phyloP scores from a whole-genome alignment of 306 rosid genomes.

The Mucuna pruriens region DNA sequence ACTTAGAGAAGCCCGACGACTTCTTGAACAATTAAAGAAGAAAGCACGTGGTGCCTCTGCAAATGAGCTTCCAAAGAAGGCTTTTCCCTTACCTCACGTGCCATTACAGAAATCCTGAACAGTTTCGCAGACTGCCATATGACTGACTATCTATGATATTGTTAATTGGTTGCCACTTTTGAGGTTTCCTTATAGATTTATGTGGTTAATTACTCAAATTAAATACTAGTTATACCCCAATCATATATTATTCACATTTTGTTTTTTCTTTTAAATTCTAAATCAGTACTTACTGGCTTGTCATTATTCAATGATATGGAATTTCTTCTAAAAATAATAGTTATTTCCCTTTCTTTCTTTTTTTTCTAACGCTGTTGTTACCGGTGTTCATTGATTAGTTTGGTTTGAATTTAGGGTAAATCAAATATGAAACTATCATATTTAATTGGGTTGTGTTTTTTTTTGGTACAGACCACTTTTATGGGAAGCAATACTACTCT shows the following conservation, averaged over 20 bases:
- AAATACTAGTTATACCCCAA: neutral
- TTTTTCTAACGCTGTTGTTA: neutral
- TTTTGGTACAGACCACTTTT: too few species aligned
- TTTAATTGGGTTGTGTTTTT: too few species aligned
- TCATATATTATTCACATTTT: slow-evolving; percentile 7
- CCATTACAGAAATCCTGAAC: slow-evolving; percentile 33
- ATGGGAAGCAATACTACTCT: too few species aligned
- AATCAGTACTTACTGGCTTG: neutral
- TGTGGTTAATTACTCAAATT: slow-evolving; percentile 23
- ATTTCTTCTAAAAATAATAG: neutral
- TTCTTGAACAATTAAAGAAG: slow-evolving; percentile 66
- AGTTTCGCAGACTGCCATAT: slow-evolving; percentile 9
- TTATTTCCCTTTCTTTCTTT: neutral
- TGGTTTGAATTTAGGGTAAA: neutral
- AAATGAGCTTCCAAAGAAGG: slow-evolving; percentile 52
- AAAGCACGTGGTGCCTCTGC: slow-evolving; percentile 58
- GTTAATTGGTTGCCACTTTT: slow-evolving; percentile 33
- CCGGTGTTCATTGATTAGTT: neutral
- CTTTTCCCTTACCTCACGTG: slow-evolving; percentile 62
- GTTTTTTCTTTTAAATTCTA: neutral
- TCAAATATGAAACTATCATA: neutral
- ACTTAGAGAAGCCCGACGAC: slow-evolving; percentile 69
- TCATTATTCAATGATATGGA: neutral
- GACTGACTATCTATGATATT: slow-evolving; percentile 13
- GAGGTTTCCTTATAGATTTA: slow-evolving; percentile 18